Evolutionary conservation across 768 basidiomycete genomes (phyloP).

Genomic region (Atractiella rhizophila): DNA sequence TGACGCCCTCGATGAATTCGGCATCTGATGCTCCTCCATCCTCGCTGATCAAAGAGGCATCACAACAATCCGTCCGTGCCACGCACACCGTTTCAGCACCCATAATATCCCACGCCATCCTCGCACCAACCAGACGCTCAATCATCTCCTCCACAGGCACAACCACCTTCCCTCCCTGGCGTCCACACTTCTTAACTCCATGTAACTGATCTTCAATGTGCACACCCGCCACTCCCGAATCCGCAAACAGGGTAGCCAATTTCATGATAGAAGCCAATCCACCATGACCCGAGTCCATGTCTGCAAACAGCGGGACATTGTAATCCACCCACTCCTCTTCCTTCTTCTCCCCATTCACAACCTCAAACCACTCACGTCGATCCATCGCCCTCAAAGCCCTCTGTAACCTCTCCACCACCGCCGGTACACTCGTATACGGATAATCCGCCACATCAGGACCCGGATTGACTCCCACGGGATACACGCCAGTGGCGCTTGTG

Average conservation of each 20-base stretch:
- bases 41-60: conserved; percentile 55
- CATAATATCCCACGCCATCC: conserved; percentile 75
- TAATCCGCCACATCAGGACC: conserved; percentile 79
- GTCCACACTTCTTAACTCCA: conserved; percentile 86
- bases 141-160: conserved; percentile 77
- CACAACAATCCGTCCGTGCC: conserved; percentile 77
- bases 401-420: conserved; percentile 75
- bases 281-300: conserved; percentile 38
- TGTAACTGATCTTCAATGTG: conserved; percentile 86
- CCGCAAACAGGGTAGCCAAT: conserved; percentile 77
- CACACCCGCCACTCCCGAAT: conserved; percentile 73
- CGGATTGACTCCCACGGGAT: conserved; percentile 72
- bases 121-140: conserved; percentile 54
- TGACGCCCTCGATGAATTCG: conserved; percentile 25
- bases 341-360: conserved; percentile 36
- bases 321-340: conserved; percentile 64
- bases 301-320: neutral
- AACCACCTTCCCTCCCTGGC: conserved; percentile 72
- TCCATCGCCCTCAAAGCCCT: conserved; percentile 88
- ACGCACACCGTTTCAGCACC: conserved; percentile 70
- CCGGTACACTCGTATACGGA: conserved; percentile 85
- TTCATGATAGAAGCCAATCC: conserved; percentile 87
- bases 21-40: conserved; percentile 64
- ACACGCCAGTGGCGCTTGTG: conserved; percentile 53
- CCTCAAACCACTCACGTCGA: conserved; percentile 55